These are phyloP conservation scores for Cutaneotrichosporon dermatis DNA, from an alignment of 1,284 basidiomycete genomes.

Conservation along the genomic window DNA sequence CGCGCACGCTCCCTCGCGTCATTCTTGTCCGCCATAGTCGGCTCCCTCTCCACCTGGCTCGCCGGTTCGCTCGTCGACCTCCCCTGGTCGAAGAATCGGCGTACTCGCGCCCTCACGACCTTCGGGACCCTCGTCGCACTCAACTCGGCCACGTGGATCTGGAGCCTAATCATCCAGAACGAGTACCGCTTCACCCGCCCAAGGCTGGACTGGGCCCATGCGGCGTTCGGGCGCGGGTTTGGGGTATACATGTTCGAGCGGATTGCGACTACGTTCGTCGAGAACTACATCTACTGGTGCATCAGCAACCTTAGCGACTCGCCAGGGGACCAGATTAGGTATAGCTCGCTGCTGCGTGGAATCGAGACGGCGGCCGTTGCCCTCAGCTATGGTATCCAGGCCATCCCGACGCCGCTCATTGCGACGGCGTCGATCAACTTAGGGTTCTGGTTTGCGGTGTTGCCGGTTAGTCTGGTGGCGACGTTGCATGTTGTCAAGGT, in stretches of 20 bases:
- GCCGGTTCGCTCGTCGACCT: constrained; percentile 11
- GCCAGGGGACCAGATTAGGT: constrained; percentile 14
- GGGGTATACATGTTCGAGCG: constrained; percentile 17
- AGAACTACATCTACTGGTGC: constrained; percentile 16
- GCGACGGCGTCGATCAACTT: constrained; percentile 9
- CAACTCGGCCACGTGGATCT: constrained; percentile 13
- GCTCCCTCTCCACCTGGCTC: constrained; percentile 9
- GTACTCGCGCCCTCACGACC: constrained; percentile 3
- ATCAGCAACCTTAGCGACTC: constrained; percentile 12
- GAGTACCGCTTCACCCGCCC: constrained; percentile 12
- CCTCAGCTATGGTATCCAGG: constrained; percentile 12
- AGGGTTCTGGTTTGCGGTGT: constrained; percentile 6
- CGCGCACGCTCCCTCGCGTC: constrained; percentile 29
- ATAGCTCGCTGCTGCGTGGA: constrained; percentile 12
- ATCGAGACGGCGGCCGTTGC: constrained; percentile 14
- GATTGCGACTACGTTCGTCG: constrained; percentile 1
- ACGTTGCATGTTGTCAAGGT: constrained; percentile 12
- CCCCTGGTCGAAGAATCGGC: constrained; percentile 4
- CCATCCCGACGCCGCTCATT: constrained; percentile 10
- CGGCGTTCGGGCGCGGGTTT: constrained; percentile 12
- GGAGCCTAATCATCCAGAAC: constrained; percentile 11
- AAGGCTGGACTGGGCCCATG: constrained; percentile 10
- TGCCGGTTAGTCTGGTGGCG: constrained; percentile 7
- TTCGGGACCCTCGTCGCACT: not conserved
- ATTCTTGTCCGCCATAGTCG: constrained; percentile 11